Conservation (phyloP, 441 rosid genomes). For the Croton laevigatus region DNA sequence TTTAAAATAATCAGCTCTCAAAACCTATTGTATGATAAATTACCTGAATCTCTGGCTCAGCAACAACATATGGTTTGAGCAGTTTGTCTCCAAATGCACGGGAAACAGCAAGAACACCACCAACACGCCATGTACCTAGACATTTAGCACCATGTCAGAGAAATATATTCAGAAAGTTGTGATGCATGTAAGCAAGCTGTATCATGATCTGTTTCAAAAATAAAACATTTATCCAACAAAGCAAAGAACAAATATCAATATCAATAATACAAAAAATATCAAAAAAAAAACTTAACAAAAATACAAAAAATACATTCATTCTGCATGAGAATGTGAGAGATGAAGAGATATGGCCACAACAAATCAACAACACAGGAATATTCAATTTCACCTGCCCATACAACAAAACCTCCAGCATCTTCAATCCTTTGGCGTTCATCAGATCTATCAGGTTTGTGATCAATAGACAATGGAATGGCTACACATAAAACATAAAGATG, state of each 20-base stretch:
- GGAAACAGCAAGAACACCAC: slow-evolving; percentile 87
- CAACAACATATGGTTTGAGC: slow-evolving; percentile 80
- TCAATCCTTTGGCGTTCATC: slow-evolving; percentile 87
- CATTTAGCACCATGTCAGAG: slow-evolving; percentile 3
- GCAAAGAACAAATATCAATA: neutral
- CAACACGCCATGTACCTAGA: slow-evolving; percentile 88
- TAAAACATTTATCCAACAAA: neutral
- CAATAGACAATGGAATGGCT: slow-evolving; percentile 74
- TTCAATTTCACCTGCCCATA: slow-evolving; percentile 72
- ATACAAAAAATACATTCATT: neutral
- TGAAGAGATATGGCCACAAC: neutral
- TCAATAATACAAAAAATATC: neutral
- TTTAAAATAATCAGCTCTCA: neutral
- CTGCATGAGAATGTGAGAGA: slow-evolving; percentile 2
- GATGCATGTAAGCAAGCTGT: neutral
- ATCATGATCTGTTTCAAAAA: neutral
- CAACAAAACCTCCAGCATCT: slow-evolving; percentile 80
- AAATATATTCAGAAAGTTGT: neutral
- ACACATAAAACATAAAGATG: slow-evolving; percentile 23
- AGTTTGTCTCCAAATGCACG: slow-evolving; percentile 89
- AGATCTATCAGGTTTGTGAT: slow-evolving; percentile 86
- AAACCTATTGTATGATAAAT: slow-evolving; percentile 6
- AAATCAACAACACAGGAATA: neutral
- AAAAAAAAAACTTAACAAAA: neutral
- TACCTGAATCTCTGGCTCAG: slow-evolving; percentile 94